phyloP scores from a whole-genome alignment of 2,329 filamentous ascomycete genomes.

The Bipolaris oryzae region DNA sequence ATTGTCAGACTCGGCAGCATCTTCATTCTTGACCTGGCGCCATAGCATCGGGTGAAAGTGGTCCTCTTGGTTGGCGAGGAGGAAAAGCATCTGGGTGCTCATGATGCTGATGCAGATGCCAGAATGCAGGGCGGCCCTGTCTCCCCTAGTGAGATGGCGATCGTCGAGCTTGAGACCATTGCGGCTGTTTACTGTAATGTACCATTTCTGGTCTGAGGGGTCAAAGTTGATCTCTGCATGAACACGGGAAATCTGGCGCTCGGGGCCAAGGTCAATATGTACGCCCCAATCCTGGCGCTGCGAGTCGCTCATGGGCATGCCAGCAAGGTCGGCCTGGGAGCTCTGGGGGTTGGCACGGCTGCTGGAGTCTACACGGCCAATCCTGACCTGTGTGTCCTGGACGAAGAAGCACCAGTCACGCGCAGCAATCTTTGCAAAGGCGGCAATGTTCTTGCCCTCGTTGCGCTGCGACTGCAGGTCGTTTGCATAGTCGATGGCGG shows the following conservation, averaged over 20 bases:
- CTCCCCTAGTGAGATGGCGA: conserved; percentile 68
- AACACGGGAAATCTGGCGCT: conserved; percentile 57
- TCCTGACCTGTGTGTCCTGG: conserved; percentile 74
- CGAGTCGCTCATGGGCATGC: conserved; percentile 28
- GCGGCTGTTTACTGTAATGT: conserved; percentile 83
- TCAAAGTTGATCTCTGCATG: conserved; percentile 59
- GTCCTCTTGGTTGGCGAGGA: conserved; percentile 78
- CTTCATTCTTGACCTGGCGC: conserved; percentile 58
- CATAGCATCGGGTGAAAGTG: conserved; percentile 72
- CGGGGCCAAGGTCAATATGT: conserved; percentile 78
- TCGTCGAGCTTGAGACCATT: conserved; percentile 91
- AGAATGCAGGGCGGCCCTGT: conserved; percentile 72
- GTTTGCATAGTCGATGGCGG: conserved; percentile 62
- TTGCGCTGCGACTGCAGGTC: conserved; percentile 53
- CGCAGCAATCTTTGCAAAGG: conserved; percentile 82
- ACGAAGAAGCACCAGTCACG: conserved; percentile 86
- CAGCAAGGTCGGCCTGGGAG: conserved; percentile 37
- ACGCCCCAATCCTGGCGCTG: conserved; percentile 56
- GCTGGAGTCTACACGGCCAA: conserved; percentile 63
- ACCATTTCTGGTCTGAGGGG: conserved; percentile 67
- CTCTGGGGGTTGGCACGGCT: conserved; percentile 37
- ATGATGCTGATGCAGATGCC: conserved; percentile 92
- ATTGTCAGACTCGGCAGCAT: conserved; percentile 49
- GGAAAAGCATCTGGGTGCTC: conserved; percentile 98
- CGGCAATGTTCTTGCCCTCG: conserved; percentile 56